Percentiles rank a stretch among this genome's conserved stretches.
These are phyloP conservation scores for Corinectria fuckeliana DNA, from an alignment of 2,329 filamentous ascomycete genomes.

Conservation along the genomic window DNA sequence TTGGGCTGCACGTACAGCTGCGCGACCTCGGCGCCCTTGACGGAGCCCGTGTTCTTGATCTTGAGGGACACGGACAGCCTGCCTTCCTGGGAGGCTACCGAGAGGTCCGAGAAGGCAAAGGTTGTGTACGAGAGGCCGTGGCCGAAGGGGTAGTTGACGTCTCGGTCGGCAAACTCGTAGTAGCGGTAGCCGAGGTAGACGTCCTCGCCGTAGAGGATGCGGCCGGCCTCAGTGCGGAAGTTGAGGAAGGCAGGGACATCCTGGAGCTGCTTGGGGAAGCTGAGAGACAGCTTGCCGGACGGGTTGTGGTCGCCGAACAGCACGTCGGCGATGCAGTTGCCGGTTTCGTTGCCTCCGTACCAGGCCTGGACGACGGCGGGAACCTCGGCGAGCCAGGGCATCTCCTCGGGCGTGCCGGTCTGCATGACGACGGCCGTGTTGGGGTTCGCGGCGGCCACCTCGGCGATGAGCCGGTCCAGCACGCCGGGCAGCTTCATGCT, in stretches of 20 bases:
- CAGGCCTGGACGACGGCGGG: conserved; percentile 75
- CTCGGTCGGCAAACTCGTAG: conserved; percentile 73
- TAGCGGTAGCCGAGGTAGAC: conserved; percentile 83
- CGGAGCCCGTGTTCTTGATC: conserved; percentile 66
- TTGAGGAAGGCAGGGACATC: conserved; percentile 81
- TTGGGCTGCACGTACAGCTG: conserved; percentile 64
- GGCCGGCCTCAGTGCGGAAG: conserved; percentile 72
- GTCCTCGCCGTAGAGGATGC: conserved; percentile 79
- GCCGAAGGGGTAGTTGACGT: conserved; percentile 77
- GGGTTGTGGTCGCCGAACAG: conserved; percentile 78
- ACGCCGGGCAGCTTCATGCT: conserved; percentile 79
- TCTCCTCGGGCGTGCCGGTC: conserved; percentile 75
- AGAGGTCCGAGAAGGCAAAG: conserved; percentile 63
- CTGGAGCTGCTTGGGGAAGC: conserved; percentile 70
- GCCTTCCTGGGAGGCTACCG: conserved; percentile 53
- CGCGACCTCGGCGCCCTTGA: conserved; percentile 60
- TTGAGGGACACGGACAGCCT: conserved; percentile 57
- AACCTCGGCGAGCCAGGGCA: conserved; percentile 70
- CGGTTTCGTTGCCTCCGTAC: conserved; percentile 88
- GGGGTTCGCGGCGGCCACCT: conserved; percentile 70
- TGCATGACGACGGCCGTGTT: conserved; percentile 78
- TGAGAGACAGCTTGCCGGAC: conserved; percentile 75
- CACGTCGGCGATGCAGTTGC: conserved; percentile 80
- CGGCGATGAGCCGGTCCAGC: conserved; percentile 72
- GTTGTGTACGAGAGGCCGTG: conserved; percentile 80